Conservation (phyloP, 1,139 yeast genomes). For the Pichia sorboxylosa region DNA sequence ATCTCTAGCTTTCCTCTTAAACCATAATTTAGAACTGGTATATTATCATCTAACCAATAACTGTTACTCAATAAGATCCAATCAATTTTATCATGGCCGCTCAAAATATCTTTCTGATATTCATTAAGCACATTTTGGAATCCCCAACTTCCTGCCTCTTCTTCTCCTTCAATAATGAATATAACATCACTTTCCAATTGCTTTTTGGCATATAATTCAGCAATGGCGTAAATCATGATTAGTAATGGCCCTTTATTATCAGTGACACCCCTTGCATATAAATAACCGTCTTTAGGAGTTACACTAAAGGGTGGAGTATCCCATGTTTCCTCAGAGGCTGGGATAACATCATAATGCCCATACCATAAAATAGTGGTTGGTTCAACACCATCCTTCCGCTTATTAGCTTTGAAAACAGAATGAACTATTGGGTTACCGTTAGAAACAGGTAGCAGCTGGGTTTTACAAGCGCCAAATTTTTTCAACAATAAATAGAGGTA, state of each 20-base stretch:
- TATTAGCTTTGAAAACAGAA: slow-evolving; percentile 48
- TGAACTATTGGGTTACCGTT: slow-evolving; percentile 77
- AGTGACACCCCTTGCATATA: slow-evolving; percentile 86
- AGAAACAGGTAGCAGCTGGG: slow-evolving; percentile 60
- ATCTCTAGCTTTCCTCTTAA: slow-evolving; percentile 84
- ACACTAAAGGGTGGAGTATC: slow-evolving; percentile 64
- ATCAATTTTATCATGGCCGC: slow-evolving; percentile 42
- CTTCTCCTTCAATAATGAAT: slow-evolving; percentile 88
- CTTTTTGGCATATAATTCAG: slow-evolving; percentile 46
- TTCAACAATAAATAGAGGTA: slow-evolving; percentile 53
- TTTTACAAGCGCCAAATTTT: slow-evolving; percentile 58
- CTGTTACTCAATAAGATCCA: slow-evolving; percentile 87
- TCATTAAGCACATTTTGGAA: slow-evolving; percentile 51
- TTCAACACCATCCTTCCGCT: slow-evolving; percentile 3
- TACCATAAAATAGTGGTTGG: slow-evolving; percentile 57
- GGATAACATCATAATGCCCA: slow-evolving; percentile 92
- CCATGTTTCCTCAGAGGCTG: slow-evolving; percentile 57
- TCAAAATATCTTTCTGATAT: slow-evolving; percentile 41
- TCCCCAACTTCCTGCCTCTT: slow-evolving; percentile 86
- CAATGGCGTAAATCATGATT: slow-evolving; percentile 84
- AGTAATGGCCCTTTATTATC: slow-evolving; percentile 91
- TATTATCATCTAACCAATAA: slow-evolving; percentile 82
- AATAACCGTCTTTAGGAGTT: slow-evolving; percentile 70
- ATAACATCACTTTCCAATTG: slow-evolving; percentile 62
- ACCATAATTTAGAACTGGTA: slow-evolving; percentile 90